Evolutionary conservation across 805 yeast genomes (phyloP), one percentile per base, ranked within the genome.

Genomic region (Ogataea ganodermae): DNA sequence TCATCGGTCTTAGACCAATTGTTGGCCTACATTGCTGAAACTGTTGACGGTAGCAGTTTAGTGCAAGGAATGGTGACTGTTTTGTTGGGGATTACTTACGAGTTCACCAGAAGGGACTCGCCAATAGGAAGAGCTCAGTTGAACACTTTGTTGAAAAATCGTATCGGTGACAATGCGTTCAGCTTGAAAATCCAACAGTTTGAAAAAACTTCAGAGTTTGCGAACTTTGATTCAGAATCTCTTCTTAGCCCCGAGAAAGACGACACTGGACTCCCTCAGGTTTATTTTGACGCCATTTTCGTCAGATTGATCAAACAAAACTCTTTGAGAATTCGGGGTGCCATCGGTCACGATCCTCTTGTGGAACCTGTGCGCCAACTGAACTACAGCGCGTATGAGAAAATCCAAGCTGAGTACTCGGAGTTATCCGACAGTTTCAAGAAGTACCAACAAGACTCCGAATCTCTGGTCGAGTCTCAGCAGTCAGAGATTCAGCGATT

Each of bases 231-330:
- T n/a, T 76, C 73, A 3, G 75, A 74, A 1, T 69, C 71, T 18
- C 69, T 79, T 22, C 64, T 79, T 20, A 70, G 73, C 14, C 79
- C 83, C 2, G 72, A 73, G 3, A 76, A 78, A 52, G 96, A 89
- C 61, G 84, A 81, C 2, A 82, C 96, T 1, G 99, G 99, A 1
- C 74, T 92, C 35, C 99, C 98, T 0, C 80, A 81, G 48, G 86
- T 92, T 1, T 89, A 78, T 58, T 85, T 94, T 60, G 84, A 83
- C 48, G 62, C 77, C 0, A 67, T 74, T 2, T 89, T 89, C 61
- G 81, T 87, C 3, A 70, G 69, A 3, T 68, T 90, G 43, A 69
- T 94, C 35, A 82, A 81, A 51, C 94, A 86, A 2, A 86, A 89
- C 57, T 80, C 76, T 51, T 55, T 67, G 7, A 74, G 97, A 48